phyloP scores from a whole-genome alignment of 163 green algal genomes.

The Scenedesmus sp. region DNA sequence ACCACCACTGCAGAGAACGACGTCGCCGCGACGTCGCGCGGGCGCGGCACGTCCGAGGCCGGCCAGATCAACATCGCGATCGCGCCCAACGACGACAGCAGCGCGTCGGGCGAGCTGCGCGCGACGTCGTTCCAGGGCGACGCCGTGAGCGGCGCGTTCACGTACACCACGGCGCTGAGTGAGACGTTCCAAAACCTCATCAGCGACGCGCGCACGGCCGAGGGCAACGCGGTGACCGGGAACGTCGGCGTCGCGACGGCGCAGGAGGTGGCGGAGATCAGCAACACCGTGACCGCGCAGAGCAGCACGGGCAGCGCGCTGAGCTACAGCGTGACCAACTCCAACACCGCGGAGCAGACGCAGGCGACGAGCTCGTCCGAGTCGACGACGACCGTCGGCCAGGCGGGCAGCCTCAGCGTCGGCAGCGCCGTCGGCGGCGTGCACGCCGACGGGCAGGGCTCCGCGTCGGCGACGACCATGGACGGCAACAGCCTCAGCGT shows the following conservation, averaged over 20 bases:
- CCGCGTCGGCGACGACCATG: background rate
- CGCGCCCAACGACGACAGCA: conserved; percentile 5
- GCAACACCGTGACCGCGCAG: no score
- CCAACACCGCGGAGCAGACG: background rate
- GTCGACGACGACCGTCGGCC: background rate
- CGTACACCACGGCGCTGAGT: background rate
- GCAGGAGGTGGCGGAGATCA: no score
- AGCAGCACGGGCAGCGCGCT: background rate
- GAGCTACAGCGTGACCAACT: background rate
- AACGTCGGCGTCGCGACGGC: no score
- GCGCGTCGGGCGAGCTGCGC: background rate
- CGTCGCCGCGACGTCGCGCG: no score
- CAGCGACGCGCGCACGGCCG: background rate
- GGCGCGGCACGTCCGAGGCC: background rate
- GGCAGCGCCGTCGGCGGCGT: background rate
- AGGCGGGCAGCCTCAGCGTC: background rate
- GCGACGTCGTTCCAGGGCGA: background rate
- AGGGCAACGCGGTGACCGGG: conserved; percentile 12
- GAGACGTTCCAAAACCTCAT: background rate
- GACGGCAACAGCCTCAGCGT: background rate
- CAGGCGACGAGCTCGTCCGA: background rate
- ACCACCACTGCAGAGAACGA: no score
- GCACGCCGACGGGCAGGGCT: background rate
- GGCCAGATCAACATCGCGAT: conserved; percentile 23
- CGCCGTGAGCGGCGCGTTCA: conserved; percentile 1